phyloP scores from a whole-genome alignment of 2,329 filamentous ascomycete genomes.

The Seiridium unicorne region DNA sequence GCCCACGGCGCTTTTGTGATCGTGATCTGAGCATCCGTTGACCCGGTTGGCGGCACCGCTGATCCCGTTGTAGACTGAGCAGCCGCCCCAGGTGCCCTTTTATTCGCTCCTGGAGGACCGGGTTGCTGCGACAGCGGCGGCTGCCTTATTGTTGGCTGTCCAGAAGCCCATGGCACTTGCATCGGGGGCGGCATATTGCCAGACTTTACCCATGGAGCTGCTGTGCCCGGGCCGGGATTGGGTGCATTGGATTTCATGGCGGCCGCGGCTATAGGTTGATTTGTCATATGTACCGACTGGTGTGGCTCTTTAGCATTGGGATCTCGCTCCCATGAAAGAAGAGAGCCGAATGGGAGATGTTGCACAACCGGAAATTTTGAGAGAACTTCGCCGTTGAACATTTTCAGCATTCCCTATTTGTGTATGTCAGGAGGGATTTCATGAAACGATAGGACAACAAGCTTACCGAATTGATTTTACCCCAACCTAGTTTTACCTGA shows the following conservation, averaged over 20 bases:
- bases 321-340: constrained; percentile 76
- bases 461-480: constrained; percentile 85
- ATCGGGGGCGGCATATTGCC: constrained; percentile 34
- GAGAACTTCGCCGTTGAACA: constrained; percentile 96
- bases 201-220: constrained; percentile 44
- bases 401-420: constrained; percentile 89
- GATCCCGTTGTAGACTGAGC: constrained; percentile 14
- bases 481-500: constrained; percentile 90
- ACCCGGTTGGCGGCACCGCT: not conserved
- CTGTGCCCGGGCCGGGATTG: constrained; percentile 29
- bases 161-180: constrained; percentile 17
- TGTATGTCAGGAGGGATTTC: not conserved
- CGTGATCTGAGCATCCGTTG: constrained; percentile 1
- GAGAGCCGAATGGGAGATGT: constrained; percentile 80
- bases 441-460: not conserved
- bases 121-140: not conserved
- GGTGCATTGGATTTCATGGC: constrained; percentile 22
- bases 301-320: constrained; percentile 52
- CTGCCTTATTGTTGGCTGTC: constrained; percentile 14
- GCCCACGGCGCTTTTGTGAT: constrained; percentile 2
- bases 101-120: not conserved
- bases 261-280: constrained; percentile 42
- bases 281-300: constrained; percentile 55
- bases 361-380: constrained; percentile 99
- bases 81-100: constrained; percentile 16